Evolutionary conservation across 2,329 filamentous ascomycete species (phyloP).

Genomic region (Geosmithia putterillii): DNA sequence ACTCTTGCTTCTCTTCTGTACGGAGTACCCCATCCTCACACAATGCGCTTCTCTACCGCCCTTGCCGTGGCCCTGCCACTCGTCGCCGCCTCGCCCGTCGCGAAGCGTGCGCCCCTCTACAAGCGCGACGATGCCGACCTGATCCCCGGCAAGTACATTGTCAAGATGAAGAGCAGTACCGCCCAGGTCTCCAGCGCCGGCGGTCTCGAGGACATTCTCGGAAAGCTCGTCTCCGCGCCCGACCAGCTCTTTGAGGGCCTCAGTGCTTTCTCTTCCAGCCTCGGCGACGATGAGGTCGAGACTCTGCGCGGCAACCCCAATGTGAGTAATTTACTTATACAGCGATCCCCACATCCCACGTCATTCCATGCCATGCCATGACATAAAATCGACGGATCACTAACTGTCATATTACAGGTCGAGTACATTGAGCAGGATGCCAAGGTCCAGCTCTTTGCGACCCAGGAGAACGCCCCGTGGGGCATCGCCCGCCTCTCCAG

Average conservation of each 20-base stretch:
- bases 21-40: neutral
- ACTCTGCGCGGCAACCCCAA: constrained; percentile 8
- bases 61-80: constrained; percentile 17
- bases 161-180: neutral
- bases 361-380: neutral
- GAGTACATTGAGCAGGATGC: constrained; percentile 19
- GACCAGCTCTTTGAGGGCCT: constrained; percentile 1
- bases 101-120: constrained; percentile 8
- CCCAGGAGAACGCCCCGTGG: constrained; percentile 15
- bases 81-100: constrained; percentile 13
- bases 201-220: constrained; percentile 2
- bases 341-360: neutral
- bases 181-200: constrained; percentile 3
- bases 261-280: constrained; percentile 9
- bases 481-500: constrained; percentile 9
- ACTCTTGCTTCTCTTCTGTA: neutral
- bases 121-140: neutral
- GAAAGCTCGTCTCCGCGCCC: constrained; percentile 7
- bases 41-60: constrained; percentile 6
- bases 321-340: constrained; percentile 1
- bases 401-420: no score
- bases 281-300: constrained; percentile 8
- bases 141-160: neutral
- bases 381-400: no score
- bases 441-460: constrained; percentile 7